Percentiles rank a stretch among this genome's conserved stretches.
Evolutionary conservation across 495 filamentous ascomycete species (phyloP).

Genomic region (Annulohypoxylon bovei): DNA sequence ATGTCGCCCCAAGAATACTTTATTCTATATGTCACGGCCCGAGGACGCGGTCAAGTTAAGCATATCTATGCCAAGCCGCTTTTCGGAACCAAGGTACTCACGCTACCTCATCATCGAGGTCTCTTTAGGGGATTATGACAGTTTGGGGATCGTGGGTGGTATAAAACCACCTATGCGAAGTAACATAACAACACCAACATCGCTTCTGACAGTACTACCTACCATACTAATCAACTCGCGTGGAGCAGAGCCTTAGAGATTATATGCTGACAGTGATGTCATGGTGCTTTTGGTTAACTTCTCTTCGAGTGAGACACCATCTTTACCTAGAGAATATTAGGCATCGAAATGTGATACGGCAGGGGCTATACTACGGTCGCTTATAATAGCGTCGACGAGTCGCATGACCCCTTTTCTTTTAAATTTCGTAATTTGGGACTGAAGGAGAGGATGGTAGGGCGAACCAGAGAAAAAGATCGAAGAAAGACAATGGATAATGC

Average conservation of each 20-base stretch:
- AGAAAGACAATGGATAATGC: background rate
- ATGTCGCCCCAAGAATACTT: background rate
- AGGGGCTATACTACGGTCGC: conserved; percentile 9
- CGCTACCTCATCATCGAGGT: conserved; percentile 5
- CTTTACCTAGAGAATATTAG: background rate
- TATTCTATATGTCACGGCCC: background rate
- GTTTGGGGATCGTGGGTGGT: conserved; percentile 5
- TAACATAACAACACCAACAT: background rate
- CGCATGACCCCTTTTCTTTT: background rate
- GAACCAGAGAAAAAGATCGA: conserved; percentile 8
- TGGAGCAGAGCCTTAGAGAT: background rate
- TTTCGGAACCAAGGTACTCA: background rate
- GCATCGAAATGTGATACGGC: background rate
- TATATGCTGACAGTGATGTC: conserved; percentile 24
- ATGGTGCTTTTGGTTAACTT: conserved; percentile 16
- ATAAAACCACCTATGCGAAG: conserved; percentile 7
- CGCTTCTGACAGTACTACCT: conserved; percentile 15
- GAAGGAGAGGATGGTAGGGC: background rate
- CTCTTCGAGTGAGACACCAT: background rate
- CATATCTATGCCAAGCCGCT: background rate
- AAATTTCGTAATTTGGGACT: background rate
- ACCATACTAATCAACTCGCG: background rate
- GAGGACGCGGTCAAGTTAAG: background rate
- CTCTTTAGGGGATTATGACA: background rate
- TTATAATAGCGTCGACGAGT: background rate